Percentiles rank a stretch among this genome's conserved stretches.
Evolutionary conservation across 1,284 basidiomycete species (phyloP).

Genomic region (Fistulinella cinereoalba): DNA sequence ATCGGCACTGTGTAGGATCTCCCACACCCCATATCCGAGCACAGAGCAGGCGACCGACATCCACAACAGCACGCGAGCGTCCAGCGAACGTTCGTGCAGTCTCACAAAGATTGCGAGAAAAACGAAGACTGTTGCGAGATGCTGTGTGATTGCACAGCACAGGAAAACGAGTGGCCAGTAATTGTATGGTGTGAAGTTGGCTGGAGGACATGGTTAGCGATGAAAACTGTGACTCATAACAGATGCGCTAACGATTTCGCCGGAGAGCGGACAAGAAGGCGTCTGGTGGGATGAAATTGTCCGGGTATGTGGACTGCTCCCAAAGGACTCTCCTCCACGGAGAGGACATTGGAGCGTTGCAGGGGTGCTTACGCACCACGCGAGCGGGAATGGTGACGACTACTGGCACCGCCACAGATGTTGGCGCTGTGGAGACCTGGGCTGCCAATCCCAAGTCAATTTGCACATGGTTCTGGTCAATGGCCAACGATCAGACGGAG

Average conservation of each 20-base stretch:
- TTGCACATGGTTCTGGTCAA: slow-evolving; percentile 11
- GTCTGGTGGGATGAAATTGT: slow-evolving; percentile 83
- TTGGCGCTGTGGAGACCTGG: too few relatives aligned
- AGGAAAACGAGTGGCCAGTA: slow-evolving; percentile 73
- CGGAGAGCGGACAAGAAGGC: slow-evolving; percentile 78
- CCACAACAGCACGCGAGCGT: slow-evolving; percentile 70
- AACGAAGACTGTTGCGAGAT: slow-evolving; percentile 75
- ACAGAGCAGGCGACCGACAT: slow-evolving; percentile 59
- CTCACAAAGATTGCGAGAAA: slow-evolving; percentile 81
- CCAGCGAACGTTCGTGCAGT: slow-evolving; percentile 61
- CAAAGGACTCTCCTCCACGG: slow-evolving; percentile 84
- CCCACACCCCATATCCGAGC: slow-evolving; percentile 62
- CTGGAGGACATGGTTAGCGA: slow-evolving; percentile 40
- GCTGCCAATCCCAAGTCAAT: slow-evolving; percentile 11
- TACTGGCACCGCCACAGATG: slow-evolving; percentile 1
- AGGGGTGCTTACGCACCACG: background rate
- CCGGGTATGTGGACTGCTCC: slow-evolving; percentile 74
- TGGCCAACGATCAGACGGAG: slow-evolving; percentile 3
- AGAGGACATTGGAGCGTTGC: background rate
- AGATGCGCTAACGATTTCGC: slow-evolving; percentile 64
- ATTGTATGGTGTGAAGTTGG: slow-evolving; percentile 72
- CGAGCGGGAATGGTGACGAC: slow-evolving; percentile 7
- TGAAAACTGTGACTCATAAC: slow-evolving; percentile 5
- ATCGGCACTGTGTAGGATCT: slow-evolving; percentile 45
- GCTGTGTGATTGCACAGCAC: slow-evolving; percentile 82